Evolutionary conservation across 2,329 filamentous ascomycete genomes (phyloP), one percentile per base, ranked within the genome.

Genomic region (Aspergillus viridinutans): DNA sequence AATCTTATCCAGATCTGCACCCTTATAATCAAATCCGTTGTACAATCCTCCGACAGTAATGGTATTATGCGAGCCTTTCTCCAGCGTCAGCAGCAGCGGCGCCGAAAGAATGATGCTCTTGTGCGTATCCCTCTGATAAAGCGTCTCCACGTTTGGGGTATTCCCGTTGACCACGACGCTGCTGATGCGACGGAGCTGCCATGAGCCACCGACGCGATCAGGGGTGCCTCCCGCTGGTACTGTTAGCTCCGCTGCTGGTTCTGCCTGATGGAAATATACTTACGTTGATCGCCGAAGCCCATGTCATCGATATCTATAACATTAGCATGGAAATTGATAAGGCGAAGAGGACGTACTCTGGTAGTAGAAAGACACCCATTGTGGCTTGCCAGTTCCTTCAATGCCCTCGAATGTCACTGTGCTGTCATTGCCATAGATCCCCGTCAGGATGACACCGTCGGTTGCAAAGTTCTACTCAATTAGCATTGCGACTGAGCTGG

Each of bases 81-180:
- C 72, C 17, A 87, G 68, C 0, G 78, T 80, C 55, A 87, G 59
- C 55, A 80, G 72, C 29, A 87, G 70, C 4, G 84, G 82, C 0
- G 84, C 81, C 5, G 82, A 84, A 2, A 86, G 61, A 23, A 87
- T 78, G 12, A 86, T 80, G 0, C 84, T 81, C 70, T 87, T 87
- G 63, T 83, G 79, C 1, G 80, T 82, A 56, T 85, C 80, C 48
- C 82, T 74, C 70, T 83, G 80, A 61, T 76, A 82, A 21, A 83
- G 64, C 6, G 80, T 80, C 60, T 83, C 73, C 2, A 83, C 73
- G 26, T 77, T 74, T 49, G 80, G 74, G 0, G 72, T 77, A 52
- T 78, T 74, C 2, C 76, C 80, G 58, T 85, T 87, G 2, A 86
- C 81, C 0, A 85, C 73, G 1, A 87, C 83, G 50, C 83, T 85